Evolutionary conservation across 805 yeast genomes (phyloP), one percentile per base, ranked within the genome.

Genomic region (Candida multigemmis): DNA sequence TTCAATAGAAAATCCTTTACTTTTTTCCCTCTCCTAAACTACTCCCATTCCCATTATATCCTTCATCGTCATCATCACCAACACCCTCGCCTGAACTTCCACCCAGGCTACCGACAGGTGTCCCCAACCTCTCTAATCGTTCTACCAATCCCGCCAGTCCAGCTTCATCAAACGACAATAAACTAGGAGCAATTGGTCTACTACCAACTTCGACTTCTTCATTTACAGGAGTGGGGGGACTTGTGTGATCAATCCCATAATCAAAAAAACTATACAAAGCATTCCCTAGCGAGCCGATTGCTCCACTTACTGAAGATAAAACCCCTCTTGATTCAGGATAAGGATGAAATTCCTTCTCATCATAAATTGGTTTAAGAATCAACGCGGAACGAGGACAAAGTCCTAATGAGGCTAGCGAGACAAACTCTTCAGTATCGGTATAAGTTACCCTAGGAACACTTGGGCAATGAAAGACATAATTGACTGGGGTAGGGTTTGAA

Each of bases 371-470:
- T 43, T 81, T 80, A 36, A 86, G 56, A 14, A 83, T 75, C 25
- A 86, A 50, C 0, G 80, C 83, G 7, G 93, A 77, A 31, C 93
- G 62, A 2, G 89, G 87, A 10, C 71, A 64, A 27, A 86, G 55
- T 13, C 72, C 74, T 29, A 86, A 56, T 3, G 60, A 66, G 14
- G 46, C 46, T 20, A 86, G 55, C 3, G 74, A 53, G 32, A 53
- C 40, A 23, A 41, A 53, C 30, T 64, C 62, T 39, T 85, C 89
- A 26, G 78, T 80, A 16, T 52, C 56, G 8, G 49, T 32, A 28
- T 41, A 61, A 0, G 72, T 68, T 4, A 65, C 68, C 2, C 74
- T 55, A 34, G 78, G 85, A 10, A 53, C 24, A 2, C 40, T 40
- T 4, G 66, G 65, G 22, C 50, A 38, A 32, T 51, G 59, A 34